These are phyloP conservation scores for Kokia cookei DNA, from an alignment of 441 rosid species.

Conservation along the genomic window DNA sequence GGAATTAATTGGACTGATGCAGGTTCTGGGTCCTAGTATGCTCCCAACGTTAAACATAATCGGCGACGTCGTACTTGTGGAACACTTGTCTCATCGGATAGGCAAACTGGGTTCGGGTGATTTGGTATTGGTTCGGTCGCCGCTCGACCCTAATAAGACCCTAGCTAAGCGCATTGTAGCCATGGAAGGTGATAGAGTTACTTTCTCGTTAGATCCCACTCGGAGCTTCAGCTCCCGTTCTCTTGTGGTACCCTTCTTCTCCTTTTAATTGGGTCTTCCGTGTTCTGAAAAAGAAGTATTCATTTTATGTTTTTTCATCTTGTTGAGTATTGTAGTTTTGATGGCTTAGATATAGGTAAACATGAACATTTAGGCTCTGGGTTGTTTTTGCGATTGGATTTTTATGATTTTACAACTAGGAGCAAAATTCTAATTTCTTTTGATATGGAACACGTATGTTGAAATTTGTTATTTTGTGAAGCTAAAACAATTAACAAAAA, in stretches of 20 bases:
- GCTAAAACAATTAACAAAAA: background rate
- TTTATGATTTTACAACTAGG: background rate
- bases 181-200: conserved; percentile 61
- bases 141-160: conserved; percentile 49
- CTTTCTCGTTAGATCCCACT: conserved; percentile 43
- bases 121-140: conserved; percentile 65
- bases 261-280: background rate
- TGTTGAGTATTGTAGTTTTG: background rate
- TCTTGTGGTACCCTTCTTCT: conserved; percentile 39
- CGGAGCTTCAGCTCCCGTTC: conserved; percentile 26
- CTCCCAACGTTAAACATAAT: conserved; percentile 73
- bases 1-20: conserved; percentile 6
- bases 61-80: conserved; percentile 65
- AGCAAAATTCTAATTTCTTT: background rate
- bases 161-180: conserved; percentile 64
- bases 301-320: background rate
- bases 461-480: background rate
- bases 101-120: conserved; percentile 63
- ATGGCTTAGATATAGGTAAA: background rate
- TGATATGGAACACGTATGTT: background rate
- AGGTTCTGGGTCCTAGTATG: conserved; percentile 88
- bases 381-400: background rate
- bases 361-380: background rate
- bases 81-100: conserved; percentile 58
- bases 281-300: background rate